Evolutionary conservation across 352 stramenopile species (phyloP).

Genomic region (Aphanomyces stellatus): DNA sequence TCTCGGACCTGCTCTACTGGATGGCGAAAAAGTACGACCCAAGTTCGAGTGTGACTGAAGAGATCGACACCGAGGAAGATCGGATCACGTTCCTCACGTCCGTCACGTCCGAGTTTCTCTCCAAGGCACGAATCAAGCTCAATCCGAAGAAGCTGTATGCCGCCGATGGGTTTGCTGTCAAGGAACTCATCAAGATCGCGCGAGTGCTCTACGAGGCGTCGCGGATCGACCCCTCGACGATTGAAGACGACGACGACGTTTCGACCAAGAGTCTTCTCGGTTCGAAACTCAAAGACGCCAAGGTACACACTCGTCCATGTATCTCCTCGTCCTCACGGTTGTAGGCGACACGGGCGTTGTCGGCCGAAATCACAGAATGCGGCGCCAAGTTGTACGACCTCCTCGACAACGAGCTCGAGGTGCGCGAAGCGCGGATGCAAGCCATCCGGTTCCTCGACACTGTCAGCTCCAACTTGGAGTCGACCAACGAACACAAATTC

Average conservation of each 20-base stretch:
- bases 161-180: slow-evolving; percentile 89
- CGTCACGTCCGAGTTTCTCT: slow-evolving; percentile 67
- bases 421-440: slow-evolving; percentile 67
- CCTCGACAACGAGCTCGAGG: slow-evolving; percentile 85
- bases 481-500: slow-evolving; percentile 77
- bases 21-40: slow-evolving; percentile 72
- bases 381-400: slow-evolving; percentile 89
- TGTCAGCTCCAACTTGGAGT: slow-evolving; percentile 76
- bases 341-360: slow-evolving; percentile 76
- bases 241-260: slow-evolving; percentile 55
- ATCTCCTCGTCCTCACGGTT: not conserved
- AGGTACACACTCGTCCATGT: slow-evolving; percentile 22
- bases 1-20: slow-evolving; percentile 95
- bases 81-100: slow-evolving; percentile 91
- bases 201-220: slow-evolving; percentile 88
- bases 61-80: slow-evolving; percentile 94
- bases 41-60: slow-evolving; percentile 77
- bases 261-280: slow-evolving; percentile 61
- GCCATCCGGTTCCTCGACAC: slow-evolving; percentile 91
- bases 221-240: slow-evolving; percentile 46
- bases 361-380: slow-evolving; percentile 90
- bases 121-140: slow-evolving; percentile 87
- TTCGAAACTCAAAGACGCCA: slow-evolving; percentile 81
- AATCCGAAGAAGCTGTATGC: slow-evolving; percentile 95
- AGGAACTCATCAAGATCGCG: slow-evolving; percentile 94